phyloP scores from a whole-genome alignment of 1,284 basidiomycete species.

The Marasmius sp. region DNA sequence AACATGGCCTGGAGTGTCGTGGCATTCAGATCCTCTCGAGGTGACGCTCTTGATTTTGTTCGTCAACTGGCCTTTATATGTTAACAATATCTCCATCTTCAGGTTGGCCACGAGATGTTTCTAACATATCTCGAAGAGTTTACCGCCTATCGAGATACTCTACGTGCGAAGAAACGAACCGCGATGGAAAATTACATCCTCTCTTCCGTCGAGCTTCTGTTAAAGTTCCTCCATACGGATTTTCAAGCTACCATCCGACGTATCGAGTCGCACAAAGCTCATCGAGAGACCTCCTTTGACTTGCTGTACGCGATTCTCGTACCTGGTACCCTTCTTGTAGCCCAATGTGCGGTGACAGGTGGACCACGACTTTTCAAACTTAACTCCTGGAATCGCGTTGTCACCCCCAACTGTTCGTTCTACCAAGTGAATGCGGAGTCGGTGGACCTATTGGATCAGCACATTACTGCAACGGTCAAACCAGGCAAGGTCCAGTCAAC shows the following conservation, averaged over 20 bases:
- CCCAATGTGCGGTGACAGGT: conserved; percentile 51
- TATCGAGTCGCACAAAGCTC: conserved; percentile 44
- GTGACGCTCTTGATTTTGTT: conserved; percentile 23
- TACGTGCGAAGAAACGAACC: conserved; percentile 33
- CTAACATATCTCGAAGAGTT: conserved; percentile 51
- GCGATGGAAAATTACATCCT: conserved; percentile 40
- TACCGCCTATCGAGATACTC: conserved; percentile 37
- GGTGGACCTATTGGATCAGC: conserved; percentile 44
- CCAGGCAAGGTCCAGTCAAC: conserved; percentile 42
- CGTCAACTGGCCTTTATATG: not conserved
- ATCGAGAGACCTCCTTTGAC: conserved; percentile 56
- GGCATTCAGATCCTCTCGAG: conserved; percentile 53
- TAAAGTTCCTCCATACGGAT: conserved; percentile 46
- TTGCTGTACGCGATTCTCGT: conserved; percentile 53
- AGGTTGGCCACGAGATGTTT: conserved; percentile 57
- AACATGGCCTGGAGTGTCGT: conserved; percentile 54
- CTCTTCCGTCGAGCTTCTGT: conserved; percentile 42
- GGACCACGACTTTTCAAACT: conserved; percentile 49
- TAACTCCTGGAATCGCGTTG: conserved; percentile 33
- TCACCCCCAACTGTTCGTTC: conserved; percentile 29
- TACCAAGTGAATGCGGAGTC: conserved; percentile 46
- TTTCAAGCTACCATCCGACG: conserved; percentile 45
- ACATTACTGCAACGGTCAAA: conserved; percentile 28
- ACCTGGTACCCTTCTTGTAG: conserved; percentile 47
- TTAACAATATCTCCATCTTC: not conserved